These are phyloP conservation scores for Panicum virgatum DNA, from an alignment of 202 grass and related monocot genomes.

Conservation along the genomic window DNA sequence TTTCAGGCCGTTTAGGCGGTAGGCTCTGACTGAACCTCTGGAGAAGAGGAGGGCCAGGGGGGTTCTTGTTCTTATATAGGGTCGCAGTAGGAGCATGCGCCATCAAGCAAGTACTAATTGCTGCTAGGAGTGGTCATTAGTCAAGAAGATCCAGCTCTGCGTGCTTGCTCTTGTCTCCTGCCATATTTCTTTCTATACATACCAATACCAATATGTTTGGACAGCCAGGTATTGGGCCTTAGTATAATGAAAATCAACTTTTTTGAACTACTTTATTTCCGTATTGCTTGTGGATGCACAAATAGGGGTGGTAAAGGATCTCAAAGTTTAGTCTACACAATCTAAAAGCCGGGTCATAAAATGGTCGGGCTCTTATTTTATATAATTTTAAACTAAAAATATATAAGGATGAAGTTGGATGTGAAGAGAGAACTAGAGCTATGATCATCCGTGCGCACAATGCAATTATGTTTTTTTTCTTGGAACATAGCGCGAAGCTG, in stretches of 20 bases:
- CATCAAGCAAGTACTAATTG: background rate
- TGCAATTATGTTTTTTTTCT: too few species aligned
- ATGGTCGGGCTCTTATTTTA: too few species aligned
- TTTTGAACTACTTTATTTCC: background rate
- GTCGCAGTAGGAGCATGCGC: background rate
- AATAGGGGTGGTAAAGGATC: too few species aligned
- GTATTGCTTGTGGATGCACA: background rate
- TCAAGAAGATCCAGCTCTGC: background rate
- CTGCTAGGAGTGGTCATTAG: background rate
- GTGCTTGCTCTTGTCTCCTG: background rate
- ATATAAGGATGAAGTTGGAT: too few species aligned
- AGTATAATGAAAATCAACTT: background rate
- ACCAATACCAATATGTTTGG: background rate
- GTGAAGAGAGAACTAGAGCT: too few species aligned
- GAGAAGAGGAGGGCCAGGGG: background rate
- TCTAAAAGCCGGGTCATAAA: too few species aligned
- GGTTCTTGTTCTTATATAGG: background rate
- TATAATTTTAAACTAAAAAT: too few species aligned
- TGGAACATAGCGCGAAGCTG: too few species aligned
- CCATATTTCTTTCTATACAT: background rate
- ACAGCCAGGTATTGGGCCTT: background rate
- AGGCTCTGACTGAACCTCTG: conserved; percentile 21
- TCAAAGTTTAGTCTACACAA: too few species aligned
- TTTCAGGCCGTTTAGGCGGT: conserved; percentile 26
- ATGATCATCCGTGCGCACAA: too few species aligned